Evolutionary conservation across 2,329 filamentous ascomycete genomes (phyloP), one percentile per base, ranked within the genome.

Genomic region (Nectriaceae sp.): DNA sequence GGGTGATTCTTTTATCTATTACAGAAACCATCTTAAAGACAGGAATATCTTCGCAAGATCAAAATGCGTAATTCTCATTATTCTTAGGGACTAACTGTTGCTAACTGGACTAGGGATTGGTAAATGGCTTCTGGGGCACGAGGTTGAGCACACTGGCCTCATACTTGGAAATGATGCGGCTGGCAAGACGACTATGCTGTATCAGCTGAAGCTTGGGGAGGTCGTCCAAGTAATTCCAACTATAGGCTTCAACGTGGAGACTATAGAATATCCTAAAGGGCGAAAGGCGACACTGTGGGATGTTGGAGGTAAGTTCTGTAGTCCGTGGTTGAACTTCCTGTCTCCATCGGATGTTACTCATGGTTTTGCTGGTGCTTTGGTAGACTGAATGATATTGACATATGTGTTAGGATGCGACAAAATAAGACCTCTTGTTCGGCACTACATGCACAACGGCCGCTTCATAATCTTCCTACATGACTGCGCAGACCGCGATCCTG

Each of bases 201-300:
- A 91, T 71, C 82, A 85, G 66, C 71, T 96, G 74, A 96, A 96
- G 82, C 84, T 96, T 64, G 89, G 90, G 71, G 86, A 95, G 79
- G 88, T 90, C 68, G 90, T 96, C 66, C 94, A 90, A 64, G 95
- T 91, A 54, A 96, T 97, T 66, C 92, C 92, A 54, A 97, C 92
- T 60, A 94, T 96, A 67, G 92, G 87, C 51, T 96, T 97, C 77
- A 97, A 97, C 67, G 89, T 97, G 54, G 92, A 97, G 74, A 89
- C 85, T 3, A 85, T 92, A 0, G 53, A 59, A 2, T 49, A 56
- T 36, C 26, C 52, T 0, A 44, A 55, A 39, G 54, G 57, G 4
- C 50, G 49, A 5, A 59, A 55, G 11, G 47, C 66, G 2, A 58
- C 55, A 0, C 40, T 67, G 2, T 67, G 64, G 64, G 62, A 67